Conservation (phyloP, 441 rosid species). For the Rhodomyrtus psidioides region DNA sequence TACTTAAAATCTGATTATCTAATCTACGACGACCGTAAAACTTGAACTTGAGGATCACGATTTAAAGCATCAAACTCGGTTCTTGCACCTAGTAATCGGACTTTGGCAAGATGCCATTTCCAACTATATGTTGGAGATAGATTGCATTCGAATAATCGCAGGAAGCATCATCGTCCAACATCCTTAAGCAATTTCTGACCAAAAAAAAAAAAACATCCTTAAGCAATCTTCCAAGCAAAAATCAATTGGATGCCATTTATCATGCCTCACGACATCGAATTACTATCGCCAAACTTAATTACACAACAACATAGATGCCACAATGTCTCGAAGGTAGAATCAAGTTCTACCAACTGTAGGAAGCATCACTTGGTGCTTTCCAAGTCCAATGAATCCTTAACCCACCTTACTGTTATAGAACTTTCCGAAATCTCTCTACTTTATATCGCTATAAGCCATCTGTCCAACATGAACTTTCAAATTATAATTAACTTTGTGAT, state of each 20-base stretch:
- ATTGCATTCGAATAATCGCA: neutral
- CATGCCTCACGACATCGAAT: neutral
- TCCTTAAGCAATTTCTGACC: neutral
- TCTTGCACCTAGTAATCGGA: neutral
- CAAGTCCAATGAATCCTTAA: neutral
- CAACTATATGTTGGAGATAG: neutral
- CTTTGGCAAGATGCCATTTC: neutral
- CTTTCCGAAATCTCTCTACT: too few relatives aligned
- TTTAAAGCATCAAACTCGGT: neutral
- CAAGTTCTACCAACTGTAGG: neutral
- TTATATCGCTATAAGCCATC: neutral
- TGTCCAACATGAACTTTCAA: neutral
- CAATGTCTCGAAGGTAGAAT: neutral
- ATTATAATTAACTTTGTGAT: neutral
- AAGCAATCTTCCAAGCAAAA: neutral
- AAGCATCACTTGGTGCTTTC: neutral
- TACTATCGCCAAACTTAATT: neutral
- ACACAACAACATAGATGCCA: neutral
- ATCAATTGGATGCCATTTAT: neutral
- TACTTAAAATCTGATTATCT: neutral
- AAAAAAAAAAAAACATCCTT: too few relatives aligned
- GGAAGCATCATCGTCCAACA: neutral
- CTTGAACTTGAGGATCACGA: neutral
- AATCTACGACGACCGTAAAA: neutral
- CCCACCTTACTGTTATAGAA: neutral